Percentiles rank a stretch among this genome's conserved stretches.
phyloP scores from a whole-genome alignment of 2,329 filamentous ascomycete species.

The Fusarium equiseti region DNA sequence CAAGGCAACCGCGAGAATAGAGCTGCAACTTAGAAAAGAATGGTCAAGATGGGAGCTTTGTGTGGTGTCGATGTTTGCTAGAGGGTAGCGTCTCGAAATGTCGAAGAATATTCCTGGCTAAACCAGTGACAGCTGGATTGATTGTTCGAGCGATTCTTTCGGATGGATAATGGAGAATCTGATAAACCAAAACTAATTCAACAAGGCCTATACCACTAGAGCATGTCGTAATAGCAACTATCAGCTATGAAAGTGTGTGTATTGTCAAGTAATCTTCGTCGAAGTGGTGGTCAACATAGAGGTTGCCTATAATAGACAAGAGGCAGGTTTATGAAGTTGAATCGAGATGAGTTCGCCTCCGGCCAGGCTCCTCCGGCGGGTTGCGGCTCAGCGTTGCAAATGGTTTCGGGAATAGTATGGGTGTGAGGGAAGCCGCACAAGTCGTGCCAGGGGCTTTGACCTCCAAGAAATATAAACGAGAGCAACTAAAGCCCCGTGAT shows the following conservation, averaged over 20 bases:
- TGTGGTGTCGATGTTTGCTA: not conserved
- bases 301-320: slow-evolving; percentile 3
- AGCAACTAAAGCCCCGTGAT: slow-evolving; percentile 8
- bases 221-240: slow-evolving; percentile 25
- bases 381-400: slow-evolving; percentile 21
- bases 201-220: slow-evolving; percentile 14
- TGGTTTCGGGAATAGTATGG: slow-evolving; percentile 24
- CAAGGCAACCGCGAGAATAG: slow-evolving; percentile 2
- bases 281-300: not conserved
- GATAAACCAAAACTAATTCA: not conserved
- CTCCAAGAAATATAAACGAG: slow-evolving; percentile 6
- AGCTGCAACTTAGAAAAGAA: not conserved
- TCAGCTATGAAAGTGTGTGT: not conserved
- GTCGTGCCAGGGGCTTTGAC: slow-evolving; percentile 6
- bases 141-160: not conserved
- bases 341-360: slow-evolving; percentile 12
- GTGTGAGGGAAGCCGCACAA: slow-evolving; percentile 2
- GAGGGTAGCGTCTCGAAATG: not conserved
- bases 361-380: slow-evolving; percentile 4
- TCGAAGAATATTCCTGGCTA: not conserved
- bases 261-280: not conserved
- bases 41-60: not conserved
- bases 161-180: not conserved
- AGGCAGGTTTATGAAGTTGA: not conserved
- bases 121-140: not conserved